Evolutionary conservation across 2,329 filamentous ascomycete genomes (phyloP).

Genomic region (Aspergillus sp.): DNA sequence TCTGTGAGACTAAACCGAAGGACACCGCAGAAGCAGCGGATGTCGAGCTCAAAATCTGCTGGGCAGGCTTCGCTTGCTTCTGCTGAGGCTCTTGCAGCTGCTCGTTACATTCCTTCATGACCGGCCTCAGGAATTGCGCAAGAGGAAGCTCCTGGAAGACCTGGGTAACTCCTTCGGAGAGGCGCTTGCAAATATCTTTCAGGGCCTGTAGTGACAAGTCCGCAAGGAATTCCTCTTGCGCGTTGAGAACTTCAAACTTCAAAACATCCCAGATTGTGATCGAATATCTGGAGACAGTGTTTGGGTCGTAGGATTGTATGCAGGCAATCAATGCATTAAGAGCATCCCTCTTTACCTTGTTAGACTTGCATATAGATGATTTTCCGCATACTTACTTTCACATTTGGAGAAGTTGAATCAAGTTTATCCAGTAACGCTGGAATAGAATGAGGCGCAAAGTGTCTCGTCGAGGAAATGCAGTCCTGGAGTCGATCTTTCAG

Average conservation of each 20-base stretch:
- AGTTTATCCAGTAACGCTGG: conserved; percentile 60
- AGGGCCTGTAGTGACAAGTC: conserved; percentile 49
- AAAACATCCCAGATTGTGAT: conserved; percentile 59
- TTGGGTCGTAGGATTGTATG: conserved; percentile 49
- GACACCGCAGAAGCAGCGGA: conserved; percentile 47
- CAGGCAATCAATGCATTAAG: conserved; percentile 54
- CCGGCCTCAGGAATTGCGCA: conserved; percentile 49
- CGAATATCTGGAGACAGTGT: conserved; percentile 53
- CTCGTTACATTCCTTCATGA: conserved; percentile 59
- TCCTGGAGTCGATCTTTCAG: conserved; percentile 55
- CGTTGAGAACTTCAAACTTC: conserved; percentile 60
- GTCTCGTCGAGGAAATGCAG: conserved; percentile 53
- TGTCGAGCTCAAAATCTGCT: conserved; percentile 50
- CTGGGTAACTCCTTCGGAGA: conserved; percentile 38
- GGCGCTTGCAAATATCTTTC: conserved; percentile 45
- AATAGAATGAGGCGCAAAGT: conserved; percentile 58
- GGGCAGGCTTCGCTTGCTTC: conserved; percentile 57
- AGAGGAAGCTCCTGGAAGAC: conserved; percentile 35
- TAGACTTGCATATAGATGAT: not conserved
- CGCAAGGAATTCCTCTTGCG: conserved; percentile 57
- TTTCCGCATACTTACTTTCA: conserved; percentile 46
- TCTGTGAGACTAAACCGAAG: conserved; percentile 47
- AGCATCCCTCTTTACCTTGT: conserved; percentile 47
- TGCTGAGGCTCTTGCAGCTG: conserved; percentile 59
- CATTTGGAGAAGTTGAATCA: conserved; percentile 59